These are phyloP conservation scores for Neoboletus brunneissimus DNA, from an alignment of 768 basidiomycete species.

Conservation along the genomic window DNA sequence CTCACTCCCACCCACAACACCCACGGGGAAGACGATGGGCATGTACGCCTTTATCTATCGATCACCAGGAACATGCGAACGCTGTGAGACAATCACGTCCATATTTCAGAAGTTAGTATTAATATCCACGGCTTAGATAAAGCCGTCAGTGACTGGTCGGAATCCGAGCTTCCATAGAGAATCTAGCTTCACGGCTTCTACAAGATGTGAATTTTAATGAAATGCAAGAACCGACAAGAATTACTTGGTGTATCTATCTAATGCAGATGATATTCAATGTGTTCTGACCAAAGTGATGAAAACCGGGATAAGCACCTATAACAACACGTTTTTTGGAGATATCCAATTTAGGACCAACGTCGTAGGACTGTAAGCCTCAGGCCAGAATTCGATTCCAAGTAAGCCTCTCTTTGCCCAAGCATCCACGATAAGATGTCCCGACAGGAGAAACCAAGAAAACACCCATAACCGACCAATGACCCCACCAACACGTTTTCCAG, in stretches of 20 bases:
- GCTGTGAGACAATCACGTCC: no score
- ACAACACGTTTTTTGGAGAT: neutral
- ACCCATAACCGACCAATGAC: constrained; percentile 52
- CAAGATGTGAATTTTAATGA: neutral
- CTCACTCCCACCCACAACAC: neutral
- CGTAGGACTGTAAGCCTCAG: constrained; percentile 20
- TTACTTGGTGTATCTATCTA: no score
- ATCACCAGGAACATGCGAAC: neutral
- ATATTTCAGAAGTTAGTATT: no score
- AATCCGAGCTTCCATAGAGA: no score
- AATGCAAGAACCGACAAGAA: no score
- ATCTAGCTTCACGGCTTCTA: no score
- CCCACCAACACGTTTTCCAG: constrained; percentile 48
- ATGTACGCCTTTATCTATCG: neutral
- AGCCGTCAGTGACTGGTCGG: no score
- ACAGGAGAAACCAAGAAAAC: constrained; percentile 43
- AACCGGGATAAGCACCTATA: neutral
- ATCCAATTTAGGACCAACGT: constrained; percentile 15
- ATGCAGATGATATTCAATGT: no score
- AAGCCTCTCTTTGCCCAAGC: constrained; percentile 31
- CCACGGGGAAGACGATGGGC: neutral
- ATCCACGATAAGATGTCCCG: constrained; percentile 50
- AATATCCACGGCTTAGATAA: no score
- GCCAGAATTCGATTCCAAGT: constrained; percentile 11
- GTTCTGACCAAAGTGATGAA: neutral